Base-by-base conservation (phyloP, 306 rosid genomes). In the Cyclanthera cordifolia region DNA sequence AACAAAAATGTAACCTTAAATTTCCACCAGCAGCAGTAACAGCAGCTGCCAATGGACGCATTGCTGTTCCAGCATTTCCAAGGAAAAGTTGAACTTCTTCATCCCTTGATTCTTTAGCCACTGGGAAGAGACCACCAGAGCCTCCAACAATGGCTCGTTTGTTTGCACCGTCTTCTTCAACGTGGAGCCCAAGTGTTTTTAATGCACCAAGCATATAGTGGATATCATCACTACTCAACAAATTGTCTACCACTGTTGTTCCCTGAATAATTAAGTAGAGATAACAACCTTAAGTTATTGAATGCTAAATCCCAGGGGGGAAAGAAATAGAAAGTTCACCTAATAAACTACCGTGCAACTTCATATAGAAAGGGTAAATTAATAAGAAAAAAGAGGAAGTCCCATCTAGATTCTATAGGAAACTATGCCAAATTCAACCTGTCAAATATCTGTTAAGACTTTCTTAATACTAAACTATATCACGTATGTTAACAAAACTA, bases 51-150 rank as follows among this genome's bases (percentile, higher is more conserved):
- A 94, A 79, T 19, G 97, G 97, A 53, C 99, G 95, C 97, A 94
- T 94, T 53, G 99, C 99, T 21, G 99, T 94, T 78, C 99, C 99
- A 25, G 99, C 99, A 82, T 94, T 94, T 73, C 99, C 99, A 72
- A 94, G 97, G 86, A 94, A 94, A 71, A 94, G 87, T 71, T 77
- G 80, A 78, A 94, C 73, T 82, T 94, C 75, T 82, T 94, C 97
- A 61, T 82, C 85, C 14, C 78, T 79, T 45, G 97, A 79, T 30
- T 82, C 88, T 72, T 76, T 76, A 17, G 74, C 82, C 24, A 77
- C 69, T 21, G 97, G 99, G 78, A 94, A 94, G 68, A 74, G 84
- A 60, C 99, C 97, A 20, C 95, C 97, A 64, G 91, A 82, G 28
- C 99, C 99, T 83, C 83, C 91, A 49, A 94, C 96, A n/a, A 76